Percentiles rank a stretch among this genome's conserved stretches.
Conservation (phyloP, 345 rosid genomes). For the Aurinia saxatilis region DNA sequence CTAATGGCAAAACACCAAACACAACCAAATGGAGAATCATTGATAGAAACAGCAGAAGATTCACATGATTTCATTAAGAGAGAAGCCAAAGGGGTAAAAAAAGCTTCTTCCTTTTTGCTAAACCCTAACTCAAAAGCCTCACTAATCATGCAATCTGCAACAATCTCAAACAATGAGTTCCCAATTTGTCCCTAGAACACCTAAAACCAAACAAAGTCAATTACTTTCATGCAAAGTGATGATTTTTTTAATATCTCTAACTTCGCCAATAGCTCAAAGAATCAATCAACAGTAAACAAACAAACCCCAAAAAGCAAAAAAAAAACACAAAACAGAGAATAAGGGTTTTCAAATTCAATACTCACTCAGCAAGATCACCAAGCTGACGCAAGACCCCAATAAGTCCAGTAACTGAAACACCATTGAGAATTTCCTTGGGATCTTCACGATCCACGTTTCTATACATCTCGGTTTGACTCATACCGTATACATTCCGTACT, state of each 20-base stretch:
- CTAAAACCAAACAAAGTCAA: background rate
- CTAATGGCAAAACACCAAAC: background rate
- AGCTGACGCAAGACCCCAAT: conserved; percentile 95
- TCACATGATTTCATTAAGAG: background rate
- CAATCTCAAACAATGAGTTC: background rate
- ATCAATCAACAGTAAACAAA: conserved; percentile 22
- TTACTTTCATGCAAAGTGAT: conserved; percentile 18
- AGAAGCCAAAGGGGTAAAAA: background rate
- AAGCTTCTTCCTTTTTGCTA: conserved; percentile 4
- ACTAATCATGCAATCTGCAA: conserved; percentile 4
- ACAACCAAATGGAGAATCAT: background rate
- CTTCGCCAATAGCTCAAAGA: conserved; percentile 24
- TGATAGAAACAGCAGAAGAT: background rate
- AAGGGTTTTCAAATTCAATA: background rate
- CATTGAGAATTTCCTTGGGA: conserved; percentile 73
- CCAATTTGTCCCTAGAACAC: background rate
- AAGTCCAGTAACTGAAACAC: conserved; percentile 74
- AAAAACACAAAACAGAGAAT: conserved; percentile 3
- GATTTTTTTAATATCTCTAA: conserved; percentile 7
- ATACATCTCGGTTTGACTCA: conserved; percentile 51
- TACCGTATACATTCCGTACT: conserved; percentile 56
- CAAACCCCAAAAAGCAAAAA: background rate
- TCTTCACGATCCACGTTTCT: conserved; percentile 55
- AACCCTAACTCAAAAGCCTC: conserved; percentile 8
- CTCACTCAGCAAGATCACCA: conserved; percentile 98